Conservation (phyloP, 2,329 filamentous ascomycete species). For the Aschersonia sp. region DNA sequence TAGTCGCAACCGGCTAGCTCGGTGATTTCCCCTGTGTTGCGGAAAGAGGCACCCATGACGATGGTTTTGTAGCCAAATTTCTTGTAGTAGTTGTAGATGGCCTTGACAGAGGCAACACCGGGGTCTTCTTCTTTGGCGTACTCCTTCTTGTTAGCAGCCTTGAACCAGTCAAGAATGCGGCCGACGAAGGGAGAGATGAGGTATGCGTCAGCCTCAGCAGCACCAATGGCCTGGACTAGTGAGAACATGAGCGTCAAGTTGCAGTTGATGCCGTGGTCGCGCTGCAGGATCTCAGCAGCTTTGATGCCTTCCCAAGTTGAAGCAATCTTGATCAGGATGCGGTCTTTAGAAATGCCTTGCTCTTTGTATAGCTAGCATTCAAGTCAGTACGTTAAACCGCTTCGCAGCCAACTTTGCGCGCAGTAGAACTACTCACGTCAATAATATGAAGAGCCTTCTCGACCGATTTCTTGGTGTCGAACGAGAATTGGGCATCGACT, state of each 20-base stretch:
- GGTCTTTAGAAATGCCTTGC: conserved; percentile 82
- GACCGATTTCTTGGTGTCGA: conserved; percentile 83
- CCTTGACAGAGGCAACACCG: conserved; percentile 84
- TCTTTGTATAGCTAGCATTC: conserved; percentile 73
- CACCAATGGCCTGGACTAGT: conserved; percentile 81
- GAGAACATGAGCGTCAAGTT: conserved; percentile 99
- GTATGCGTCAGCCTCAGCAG: conserved; percentile 88
- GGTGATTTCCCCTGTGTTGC: conserved; percentile 90
- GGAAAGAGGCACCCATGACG: conserved; percentile 99
- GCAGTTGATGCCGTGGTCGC: conserved; percentile 91
- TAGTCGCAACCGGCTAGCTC: conserved; percentile 98
- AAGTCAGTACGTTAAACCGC: conserved; percentile 3
- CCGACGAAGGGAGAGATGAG: conserved; percentile 99
- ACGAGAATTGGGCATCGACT: conserved; percentile 92
- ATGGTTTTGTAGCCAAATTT: conserved; percentile 98
- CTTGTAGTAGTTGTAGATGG: conserved; percentile 99
- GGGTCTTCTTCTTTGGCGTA: conserved; percentile 85
- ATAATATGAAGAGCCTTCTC: conserved; percentile 97
- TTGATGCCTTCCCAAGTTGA: conserved; percentile 99
- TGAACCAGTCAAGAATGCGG: conserved; percentile 99
- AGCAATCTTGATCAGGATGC: conserved; percentile 95
- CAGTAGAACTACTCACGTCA: conserved; percentile 40
- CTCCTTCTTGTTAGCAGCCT: conserved; percentile 87
- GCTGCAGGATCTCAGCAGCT: conserved; percentile 92
- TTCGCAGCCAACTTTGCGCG: neutral